Evolutionary conservation across 2,329 filamentous ascomycete species (phyloP), one percentile per base, ranked within the genome.

Genomic region (Cercospora janseana): DNA sequence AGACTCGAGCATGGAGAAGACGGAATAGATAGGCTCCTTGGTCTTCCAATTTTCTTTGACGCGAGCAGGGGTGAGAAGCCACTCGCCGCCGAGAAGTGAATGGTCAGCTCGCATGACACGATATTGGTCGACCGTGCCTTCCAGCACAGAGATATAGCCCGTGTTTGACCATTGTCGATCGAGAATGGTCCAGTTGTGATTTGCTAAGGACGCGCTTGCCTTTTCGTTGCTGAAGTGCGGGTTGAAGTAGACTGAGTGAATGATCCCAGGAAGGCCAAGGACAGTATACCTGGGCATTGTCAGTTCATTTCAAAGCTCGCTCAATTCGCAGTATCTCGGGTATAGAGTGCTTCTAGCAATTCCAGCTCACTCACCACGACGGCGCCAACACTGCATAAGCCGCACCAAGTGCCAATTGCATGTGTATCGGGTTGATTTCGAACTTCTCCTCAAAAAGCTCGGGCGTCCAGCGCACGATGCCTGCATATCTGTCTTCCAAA

Each of bases 1-100:
- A 3, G 92, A 89, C 69, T 98, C 93, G 1, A 98, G 80, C 79
- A 95, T 94, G 20, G 88, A 85, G 67, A 98, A 98, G n/a, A 97
- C 86, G 7, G 88, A 86, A 66, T 97, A 98, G 49, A 98, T 88
- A 0, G 92, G 89, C 70, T 98, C 93, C 8, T 82, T 80, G 13
- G 89, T 73, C 35, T 78, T 68, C 60, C 76, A 71, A 37, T 71
- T 73, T 52, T 71, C 65, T 29, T 60, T 57, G 18, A 61, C 60
- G 23, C 72, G 55, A 38, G 66, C 53, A 2, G 68, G 66, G 1
- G 77, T 79, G 66, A 84, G 69, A 9, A 85, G 79, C 92, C 92
- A 98, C 70, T 96, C 87, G 27, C 93, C 93, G 31, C 93, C 93
- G 15, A 98, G 78, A 24, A 98, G 77, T 63, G 90, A 95, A 69